phyloP scores from a whole-genome alignment of 352 stramenopile species.

The Stramenopiles sp. region DNA sequence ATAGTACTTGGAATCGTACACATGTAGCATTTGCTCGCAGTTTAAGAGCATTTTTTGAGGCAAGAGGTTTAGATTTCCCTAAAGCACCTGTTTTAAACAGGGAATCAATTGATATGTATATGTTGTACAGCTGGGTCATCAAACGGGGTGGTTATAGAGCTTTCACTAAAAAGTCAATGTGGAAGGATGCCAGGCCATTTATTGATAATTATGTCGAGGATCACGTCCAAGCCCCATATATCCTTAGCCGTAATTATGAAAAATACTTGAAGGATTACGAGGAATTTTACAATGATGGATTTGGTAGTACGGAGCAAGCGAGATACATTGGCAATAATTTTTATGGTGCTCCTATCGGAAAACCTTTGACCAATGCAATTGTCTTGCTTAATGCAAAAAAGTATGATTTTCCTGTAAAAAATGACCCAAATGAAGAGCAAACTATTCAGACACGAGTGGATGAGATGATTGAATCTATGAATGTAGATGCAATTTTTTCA shows the following conservation, averaged over 20 bases:
- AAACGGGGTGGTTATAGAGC: neutral
- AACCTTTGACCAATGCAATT: neutral
- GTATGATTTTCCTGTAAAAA: neutral
- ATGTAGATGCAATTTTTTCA: too few relatives aligned
- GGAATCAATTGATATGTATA: neutral
- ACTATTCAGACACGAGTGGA: too few relatives aligned
- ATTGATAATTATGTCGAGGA: neutral
- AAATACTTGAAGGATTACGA: neutral
- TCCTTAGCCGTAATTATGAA: neutral
- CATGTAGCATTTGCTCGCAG: neutral
- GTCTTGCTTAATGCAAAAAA: neutral
- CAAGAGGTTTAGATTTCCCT: neutral
- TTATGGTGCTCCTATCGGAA: neutral
- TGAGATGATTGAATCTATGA: too few relatives aligned
- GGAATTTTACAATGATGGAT: neutral
- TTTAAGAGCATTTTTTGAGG: neutral
- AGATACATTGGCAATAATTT: neutral
- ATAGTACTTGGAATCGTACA: neutral
- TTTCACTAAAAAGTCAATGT: neutral
- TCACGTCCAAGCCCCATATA: neutral
- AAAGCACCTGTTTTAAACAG: neutral
- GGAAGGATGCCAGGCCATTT: neutral
- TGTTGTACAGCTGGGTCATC: neutral
- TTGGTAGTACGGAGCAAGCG: neutral
- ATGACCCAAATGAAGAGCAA: too few relatives aligned